phyloP scores from a whole-genome alignment of 495 filamentous ascomycete genomes.

The Arthonia radiata region DNA sequence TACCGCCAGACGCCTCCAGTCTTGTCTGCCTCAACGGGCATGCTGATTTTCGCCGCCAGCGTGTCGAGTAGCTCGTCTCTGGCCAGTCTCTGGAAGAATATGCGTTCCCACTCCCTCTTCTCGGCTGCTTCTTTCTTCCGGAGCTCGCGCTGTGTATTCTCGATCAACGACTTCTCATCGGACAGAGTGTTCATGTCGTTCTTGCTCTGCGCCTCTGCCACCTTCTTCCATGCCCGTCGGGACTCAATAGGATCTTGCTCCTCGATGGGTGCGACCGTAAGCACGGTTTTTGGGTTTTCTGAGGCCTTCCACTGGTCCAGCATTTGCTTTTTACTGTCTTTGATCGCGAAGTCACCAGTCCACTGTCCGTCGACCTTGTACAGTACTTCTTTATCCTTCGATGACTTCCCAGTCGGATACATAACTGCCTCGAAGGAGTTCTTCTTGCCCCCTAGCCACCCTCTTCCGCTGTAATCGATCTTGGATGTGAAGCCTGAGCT shows the following conservation, averaged over 20 bases:
- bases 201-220: slow-evolving; percentile 50
- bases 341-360: slow-evolving; percentile 63
- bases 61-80: too few relatives aligned
- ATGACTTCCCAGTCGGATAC: too few relatives aligned
- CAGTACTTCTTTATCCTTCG: slow-evolving; percentile 57
- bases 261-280: slow-evolving; percentile 49
- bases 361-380: slow-evolving; percentile 82
- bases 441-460: slow-evolving; percentile 87
- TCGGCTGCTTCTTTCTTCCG: slow-evolving; percentile 59
- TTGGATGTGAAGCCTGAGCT: slow-evolving; percentile 75
- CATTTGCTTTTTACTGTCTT: slow-evolving; percentile 37
- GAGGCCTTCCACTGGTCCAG: slow-evolving; percentile 47
- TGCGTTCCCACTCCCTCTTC: slow-evolving; percentile 60
- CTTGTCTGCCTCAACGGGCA: slow-evolving; percentile 45
- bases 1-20: slow-evolving; percentile 80
- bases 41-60: slow-evolving; percentile 30
- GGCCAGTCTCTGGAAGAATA: too few relatives aligned
- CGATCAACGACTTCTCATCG: slow-evolving; percentile 64
- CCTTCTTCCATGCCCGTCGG: slow-evolving; percentile 67
- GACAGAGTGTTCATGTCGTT: slow-evolving; percentile 67
- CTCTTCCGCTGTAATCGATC: slow-evolving; percentile 78
- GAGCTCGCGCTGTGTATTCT: slow-evolving; percentile 68
- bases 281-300: slow-evolving; percentile 32
- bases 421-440: slow-evolving; percentile 66
- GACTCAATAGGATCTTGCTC: slow-evolving; percentile 73